phyloP scores from a whole-genome alignment of 1,284 basidiomycete genomes.

The Ganoderma lingzhi region DNA sequence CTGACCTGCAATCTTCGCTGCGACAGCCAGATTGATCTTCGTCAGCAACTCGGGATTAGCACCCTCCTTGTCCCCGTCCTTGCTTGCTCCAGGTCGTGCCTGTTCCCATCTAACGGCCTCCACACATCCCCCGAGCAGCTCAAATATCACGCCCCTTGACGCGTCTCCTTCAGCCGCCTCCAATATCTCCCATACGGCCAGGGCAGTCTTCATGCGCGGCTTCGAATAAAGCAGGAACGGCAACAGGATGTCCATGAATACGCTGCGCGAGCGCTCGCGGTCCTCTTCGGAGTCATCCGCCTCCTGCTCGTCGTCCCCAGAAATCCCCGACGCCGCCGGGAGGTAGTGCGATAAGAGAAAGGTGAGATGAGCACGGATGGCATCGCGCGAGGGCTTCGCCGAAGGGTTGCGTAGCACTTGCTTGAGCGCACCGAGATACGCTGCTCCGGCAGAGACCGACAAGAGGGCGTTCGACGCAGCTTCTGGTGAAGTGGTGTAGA shows the following conservation, averaged over 20 bases:
- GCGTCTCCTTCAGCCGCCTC: slow-evolving; percentile 41
- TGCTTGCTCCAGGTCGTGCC: slow-evolving; percentile 38
- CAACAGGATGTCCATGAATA: slow-evolving; percentile 73
- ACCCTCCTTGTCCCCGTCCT: slow-evolving; percentile 44
- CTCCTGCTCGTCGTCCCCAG: not conserved
- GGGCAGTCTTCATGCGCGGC: slow-evolving; percentile 67
- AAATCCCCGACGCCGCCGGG: slow-evolving; percentile 20
- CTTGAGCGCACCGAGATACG: slow-evolving; percentile 61
- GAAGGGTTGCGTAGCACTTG: slow-evolving; percentile 49
- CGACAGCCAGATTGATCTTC: slow-evolving; percentile 58
- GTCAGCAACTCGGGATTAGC: slow-evolving; percentile 54
- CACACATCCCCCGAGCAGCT: slow-evolving; percentile 58
- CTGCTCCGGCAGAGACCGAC: slow-evolving; percentile 57
- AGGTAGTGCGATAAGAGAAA: slow-evolving; percentile 68
- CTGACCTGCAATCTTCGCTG: slow-evolving; percentile 68
- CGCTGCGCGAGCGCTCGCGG: slow-evolving; percentile 46
- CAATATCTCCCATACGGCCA: slow-evolving; percentile 71
- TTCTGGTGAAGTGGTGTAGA: slow-evolving; percentile 63
- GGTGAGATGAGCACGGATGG: slow-evolving; percentile 65
- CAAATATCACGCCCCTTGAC: slow-evolving; percentile 36
- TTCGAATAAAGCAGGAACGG: slow-evolving; percentile 81
- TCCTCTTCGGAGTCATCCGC: slow-evolving; percentile 30
- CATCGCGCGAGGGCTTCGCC: slow-evolving; percentile 54
- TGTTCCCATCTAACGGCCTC: slow-evolving; percentile 49
- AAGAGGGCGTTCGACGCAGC: slow-evolving; percentile 50